Percentiles rank a stretch among this genome's conserved stretches.
phyloP scores from a whole-genome alignment of 2,329 filamentous ascomycete genomes.

The Exophiala alcalophila region DNA sequence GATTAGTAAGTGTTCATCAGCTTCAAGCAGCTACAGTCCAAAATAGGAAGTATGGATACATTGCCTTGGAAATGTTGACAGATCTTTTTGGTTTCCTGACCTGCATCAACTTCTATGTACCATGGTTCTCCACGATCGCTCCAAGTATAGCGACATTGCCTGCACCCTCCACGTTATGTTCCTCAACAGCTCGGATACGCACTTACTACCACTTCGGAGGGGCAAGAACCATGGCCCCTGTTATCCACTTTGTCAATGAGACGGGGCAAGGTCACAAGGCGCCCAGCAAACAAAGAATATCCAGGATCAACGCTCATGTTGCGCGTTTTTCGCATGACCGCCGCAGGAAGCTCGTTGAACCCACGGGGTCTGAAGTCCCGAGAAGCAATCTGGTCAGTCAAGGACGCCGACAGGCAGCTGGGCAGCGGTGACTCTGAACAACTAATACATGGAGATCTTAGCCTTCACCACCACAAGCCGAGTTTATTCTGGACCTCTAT shows the following conservation, averaged over 20 bases:
- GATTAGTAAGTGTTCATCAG: too few species aligned
- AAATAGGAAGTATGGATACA: too few species aligned
- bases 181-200: too few species aligned
- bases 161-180: too few species aligned
- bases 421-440: neutral
- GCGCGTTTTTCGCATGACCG: conserved; percentile 12
- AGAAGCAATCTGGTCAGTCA: conserved; percentile 9
- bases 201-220: too few species aligned
- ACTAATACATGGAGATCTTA: neutral
- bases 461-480: conserved; percentile 8
- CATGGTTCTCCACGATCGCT: too few species aligned
- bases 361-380: neutral
- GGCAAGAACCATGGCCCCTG: too few species aligned
- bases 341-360: conserved; percentile 7
- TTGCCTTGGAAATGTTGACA: too few species aligned
- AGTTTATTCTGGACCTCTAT: conserved; percentile 10
- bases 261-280: conserved; percentile 5
- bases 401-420: neutral
- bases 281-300: conserved; percentile 8
- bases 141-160: too few species aligned
- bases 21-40: too few species aligned
- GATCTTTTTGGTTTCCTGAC: too few species aligned
- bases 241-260: conserved; percentile 12
- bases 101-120: too few species aligned
- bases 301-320: conserved; percentile 9